Conservation (phyloP, 176 grass and related monocot genomes). For the Urochloa ruziziensis region DNA sequence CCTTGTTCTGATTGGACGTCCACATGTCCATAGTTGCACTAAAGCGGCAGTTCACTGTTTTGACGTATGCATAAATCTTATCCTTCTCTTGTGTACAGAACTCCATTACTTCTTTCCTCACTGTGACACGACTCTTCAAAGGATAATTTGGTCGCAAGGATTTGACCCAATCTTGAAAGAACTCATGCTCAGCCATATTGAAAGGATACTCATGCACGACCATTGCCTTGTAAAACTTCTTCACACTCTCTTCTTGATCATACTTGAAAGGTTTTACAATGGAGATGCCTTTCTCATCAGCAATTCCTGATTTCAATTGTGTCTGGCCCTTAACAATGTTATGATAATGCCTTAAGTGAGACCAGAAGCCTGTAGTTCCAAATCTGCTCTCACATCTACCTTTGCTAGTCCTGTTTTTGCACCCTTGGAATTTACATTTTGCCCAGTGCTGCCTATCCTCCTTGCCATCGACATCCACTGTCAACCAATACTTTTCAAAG, state of each 20-base stretch:
- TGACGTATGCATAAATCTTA: too few relatives aligned
- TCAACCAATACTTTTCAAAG: neutral
- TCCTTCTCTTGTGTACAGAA: too few relatives aligned
- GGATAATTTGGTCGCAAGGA: too few relatives aligned
- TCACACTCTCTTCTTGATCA: neutral
- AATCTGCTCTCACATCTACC: neutral
- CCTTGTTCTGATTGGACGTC: too few relatives aligned
- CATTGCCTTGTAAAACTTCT: neutral
- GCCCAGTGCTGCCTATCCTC: neutral
- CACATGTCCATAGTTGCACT: too few relatives aligned
- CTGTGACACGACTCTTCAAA: too few relatives aligned
- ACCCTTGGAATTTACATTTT: neutral
- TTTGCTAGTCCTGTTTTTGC: neutral
- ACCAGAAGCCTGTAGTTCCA: neutral
- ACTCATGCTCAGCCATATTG: neutral
- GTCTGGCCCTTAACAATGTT: neutral
- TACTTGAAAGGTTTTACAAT: neutral
- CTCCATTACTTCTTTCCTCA: too few relatives aligned
- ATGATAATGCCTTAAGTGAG: neutral
- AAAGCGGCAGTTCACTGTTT: too few relatives aligned
- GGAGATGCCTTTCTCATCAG: accelerated
- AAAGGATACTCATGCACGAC: neutral
- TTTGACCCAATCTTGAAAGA: too few relatives aligned
- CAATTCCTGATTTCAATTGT: too few relatives aligned
- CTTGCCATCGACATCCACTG: neutral